Base-by-base conservation (phyloP, 805 yeast species). In the Suhomyces xylopsoci region DNA sequence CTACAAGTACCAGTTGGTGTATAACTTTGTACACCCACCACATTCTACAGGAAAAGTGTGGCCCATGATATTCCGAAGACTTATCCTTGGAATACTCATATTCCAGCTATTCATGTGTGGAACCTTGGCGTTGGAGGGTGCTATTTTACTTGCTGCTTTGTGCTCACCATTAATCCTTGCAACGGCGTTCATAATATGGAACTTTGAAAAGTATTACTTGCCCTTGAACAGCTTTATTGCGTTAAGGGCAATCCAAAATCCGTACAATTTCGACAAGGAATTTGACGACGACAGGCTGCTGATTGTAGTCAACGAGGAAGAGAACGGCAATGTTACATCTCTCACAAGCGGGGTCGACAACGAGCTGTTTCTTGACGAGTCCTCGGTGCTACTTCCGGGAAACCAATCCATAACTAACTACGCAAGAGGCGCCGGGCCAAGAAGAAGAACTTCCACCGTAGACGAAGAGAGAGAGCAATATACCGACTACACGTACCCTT, bases 21-120 rank as follows among this genome's bases (percentile, higher is more conserved):
- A 82, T 64, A 78, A 83, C 53, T 79, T 77, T 71, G 85, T 83
- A 24, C 87, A 83, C 58, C 83, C 85, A 0, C 84, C 82, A 22
- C 87, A 83, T 63, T 81, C 85, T 12, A 83, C 87, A 0, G 88
- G 88, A 5, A 81, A 81, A 59, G 84, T 81, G 3, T 83, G 88
- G 88, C 85, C 85, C 2, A 79, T 82, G 68, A 81, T 83, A 6
- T 81, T 82, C 56, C 69, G 83, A 51, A 65, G 88, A 48, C 71
- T 82, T 28, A 76, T 82, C 51, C 62, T 83, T 28, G 88, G 87
- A 1, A 65, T 82, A 44, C 65, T 82, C 9, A 71, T 83, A 36
- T 78, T 83, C 58, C 86, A 83, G 55, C 61, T 83, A n/a, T 82
- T 82, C 56, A 82, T 82, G 85, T 76, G 82, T 63, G 87, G 88